Percentiles rank a stretch among this genome's conserved stretches.
These are phyloP conservation scores for Aurantiochytrium sp. DNA, from an alignment of 108 stramenopile species.

Conservation along the genomic window DNA sequence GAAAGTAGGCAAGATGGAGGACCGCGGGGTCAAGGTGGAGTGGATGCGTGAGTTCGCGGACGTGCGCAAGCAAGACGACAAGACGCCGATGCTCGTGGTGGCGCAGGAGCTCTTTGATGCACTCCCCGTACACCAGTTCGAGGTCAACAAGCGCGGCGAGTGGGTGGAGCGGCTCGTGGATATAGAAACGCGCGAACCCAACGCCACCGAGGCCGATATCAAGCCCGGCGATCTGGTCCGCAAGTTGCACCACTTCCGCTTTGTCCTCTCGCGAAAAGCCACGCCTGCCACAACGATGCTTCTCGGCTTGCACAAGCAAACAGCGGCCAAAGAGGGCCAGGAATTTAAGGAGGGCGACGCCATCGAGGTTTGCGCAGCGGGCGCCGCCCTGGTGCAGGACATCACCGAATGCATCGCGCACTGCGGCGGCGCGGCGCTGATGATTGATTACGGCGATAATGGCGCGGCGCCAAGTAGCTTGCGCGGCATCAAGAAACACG, in stretches of 20 bases:
- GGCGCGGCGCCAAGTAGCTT: constrained; percentile 72
- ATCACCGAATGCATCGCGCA: constrained; percentile 68
- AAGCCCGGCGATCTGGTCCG: not conserved
- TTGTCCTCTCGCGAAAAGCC: constrained; percentile 69
- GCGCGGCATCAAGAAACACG: constrained; percentile 79
- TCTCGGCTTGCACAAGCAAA: not conserved
- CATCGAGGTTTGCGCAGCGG: constrained; percentile 88
- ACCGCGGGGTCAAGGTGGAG: constrained; percentile 8
- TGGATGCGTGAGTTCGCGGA: constrained; percentile 38
- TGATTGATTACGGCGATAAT: constrained; percentile 94
- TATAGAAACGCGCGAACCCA: constrained; percentile 50
- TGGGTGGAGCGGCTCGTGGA: constrained; percentile 94
- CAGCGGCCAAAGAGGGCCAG: not conserved
- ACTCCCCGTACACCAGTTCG: constrained; percentile 85
- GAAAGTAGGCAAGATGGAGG: not conserved
- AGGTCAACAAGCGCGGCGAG: constrained; percentile 63
- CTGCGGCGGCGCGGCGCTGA: constrained; percentile 74
- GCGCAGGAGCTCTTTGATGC: constrained; percentile 93
- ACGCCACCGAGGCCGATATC: not conserved
- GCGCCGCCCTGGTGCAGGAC: constrained; percentile 73
- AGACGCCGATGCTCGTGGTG: constrained; percentile 62
- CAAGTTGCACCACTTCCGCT: constrained; percentile 64
- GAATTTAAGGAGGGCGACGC: constrained; percentile 62
- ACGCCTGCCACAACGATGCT: constrained; percentile 63
- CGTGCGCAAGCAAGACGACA: constrained; percentile 1